Evolutionary conservation across 73 alveolate genomes (phyloP), one percentile per base, ranked within the genome.

Genomic region (Paramecium primaurelia): DNA sequence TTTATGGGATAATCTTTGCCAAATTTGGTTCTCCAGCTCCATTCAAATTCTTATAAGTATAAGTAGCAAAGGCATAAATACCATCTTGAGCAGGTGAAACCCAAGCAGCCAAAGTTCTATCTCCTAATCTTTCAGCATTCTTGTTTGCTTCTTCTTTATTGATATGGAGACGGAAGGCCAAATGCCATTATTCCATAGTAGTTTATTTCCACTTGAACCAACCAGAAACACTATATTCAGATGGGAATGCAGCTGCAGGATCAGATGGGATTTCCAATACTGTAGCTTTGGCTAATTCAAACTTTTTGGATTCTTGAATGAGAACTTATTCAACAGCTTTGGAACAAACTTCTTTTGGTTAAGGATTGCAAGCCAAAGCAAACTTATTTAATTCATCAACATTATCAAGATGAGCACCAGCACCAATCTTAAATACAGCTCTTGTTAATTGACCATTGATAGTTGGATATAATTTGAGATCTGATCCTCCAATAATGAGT

Each of bases 21-120:
- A 47, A 25, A 80, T 80, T 80, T 12, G 91, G 91, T 22, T 80
- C 75, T 26, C 91, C 91, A 38, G 91, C 91, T 44, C 91, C 91
- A 80, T 80, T 80, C 11, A 80, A 25, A 47, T 47, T 47, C 44
- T 34, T 80, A 25, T 80, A 80, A 8, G 91, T 12, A 14, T 80
- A 80, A 11, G 91, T 80, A 9, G 91, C 91, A 47, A 80, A 80
- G 18, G 91, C 91, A 44, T 80, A 80, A 6, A 80, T 80, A 14
- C 91, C 91, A 18, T 80, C 73, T 45, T 80, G 26, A 2, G 77
- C 44, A 8, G 91, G 91, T 47, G 91, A 80, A 14, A 42, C 91
- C 91, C 91, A 80, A 22, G 58, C 91, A 32, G 91, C 91, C 20
- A 80, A 42, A 8, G 91, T 80, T 80, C 91, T 80, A 80, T 80